phyloP scores from a whole-genome alignment of 2,329 filamentous ascomycete species.

The Fusarium protoensiforme region DNA sequence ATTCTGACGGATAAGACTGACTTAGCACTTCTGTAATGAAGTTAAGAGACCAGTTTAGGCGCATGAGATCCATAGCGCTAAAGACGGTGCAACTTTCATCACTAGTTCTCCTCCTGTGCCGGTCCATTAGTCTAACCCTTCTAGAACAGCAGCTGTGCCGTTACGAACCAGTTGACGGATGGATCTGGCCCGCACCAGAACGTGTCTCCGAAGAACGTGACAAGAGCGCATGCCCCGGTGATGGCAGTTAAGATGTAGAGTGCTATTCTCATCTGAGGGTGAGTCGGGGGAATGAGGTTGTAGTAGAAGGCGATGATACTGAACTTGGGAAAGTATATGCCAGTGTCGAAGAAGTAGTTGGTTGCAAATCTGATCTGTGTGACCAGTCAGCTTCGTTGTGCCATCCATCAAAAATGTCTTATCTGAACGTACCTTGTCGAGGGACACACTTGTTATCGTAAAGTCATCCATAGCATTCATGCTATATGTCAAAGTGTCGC shows the following conservation, averaged over 20 bases:
- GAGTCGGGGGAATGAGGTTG: slow-evolving; percentile 29
- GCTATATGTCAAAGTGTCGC: background rate
- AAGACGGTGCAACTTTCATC: slow-evolving; percentile 23
- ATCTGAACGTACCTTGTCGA: background rate
- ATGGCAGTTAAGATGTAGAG: slow-evolving; percentile 26
- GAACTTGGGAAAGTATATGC: slow-evolving; percentile 41
- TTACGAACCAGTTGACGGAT: slow-evolving; percentile 35
- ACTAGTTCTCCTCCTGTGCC: background rate
- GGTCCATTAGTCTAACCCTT: background rate
- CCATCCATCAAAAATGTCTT: no score
- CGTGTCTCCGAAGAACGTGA: slow-evolving; percentile 30
- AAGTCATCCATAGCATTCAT: background rate
- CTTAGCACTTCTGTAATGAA: slow-evolving; percentile 38
- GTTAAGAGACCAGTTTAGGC: slow-evolving; percentile 37
- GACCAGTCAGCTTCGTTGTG: background rate
- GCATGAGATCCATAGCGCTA: slow-evolving; percentile 30
- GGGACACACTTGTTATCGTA: background rate
- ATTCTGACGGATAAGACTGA: background rate
- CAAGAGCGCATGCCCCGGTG: slow-evolving; percentile 20
- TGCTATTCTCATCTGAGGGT: slow-evolving; percentile 25
- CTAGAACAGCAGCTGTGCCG: no score
- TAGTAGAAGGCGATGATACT: slow-evolving; percentile 41
- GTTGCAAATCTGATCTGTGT: slow-evolving; percentile 30
- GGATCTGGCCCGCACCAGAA: slow-evolving; percentile 39
- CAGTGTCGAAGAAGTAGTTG: slow-evolving; percentile 41